Evolutionary conservation across 176 grass and related monocot species (phyloP).

Genomic region (Lolium perenne): DNA sequence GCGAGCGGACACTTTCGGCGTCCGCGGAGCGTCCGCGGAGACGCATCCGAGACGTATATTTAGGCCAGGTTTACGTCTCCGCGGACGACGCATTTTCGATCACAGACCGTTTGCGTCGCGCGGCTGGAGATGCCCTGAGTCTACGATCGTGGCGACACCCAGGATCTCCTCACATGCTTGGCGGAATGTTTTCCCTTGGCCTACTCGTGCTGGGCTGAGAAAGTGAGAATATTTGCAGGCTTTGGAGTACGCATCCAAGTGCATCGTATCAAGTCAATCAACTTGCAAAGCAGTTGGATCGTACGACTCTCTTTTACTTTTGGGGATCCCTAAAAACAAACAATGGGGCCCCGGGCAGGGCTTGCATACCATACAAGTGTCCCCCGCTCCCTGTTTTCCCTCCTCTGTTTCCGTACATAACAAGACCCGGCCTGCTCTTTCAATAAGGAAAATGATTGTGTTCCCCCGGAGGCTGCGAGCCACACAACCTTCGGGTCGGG

Average conservation of each 20-base stretch:
- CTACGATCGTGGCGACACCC: background rate
- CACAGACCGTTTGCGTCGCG: too few relatives aligned
- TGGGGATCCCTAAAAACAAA: conserved; percentile 39
- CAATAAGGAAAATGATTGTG: too few relatives aligned
- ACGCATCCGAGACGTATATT: too few relatives aligned
- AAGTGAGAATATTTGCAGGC: conserved; percentile 31
- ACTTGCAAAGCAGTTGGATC: conserved; percentile 5
- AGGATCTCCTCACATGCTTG: conserved; percentile 20
- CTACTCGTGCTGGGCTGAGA: background rate
- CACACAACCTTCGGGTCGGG: too few relatives aligned
- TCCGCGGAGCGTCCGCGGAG: too few relatives aligned
- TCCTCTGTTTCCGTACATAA: background rate
- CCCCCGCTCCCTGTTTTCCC: conserved; percentile 17
- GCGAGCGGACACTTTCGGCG: too few relatives aligned
- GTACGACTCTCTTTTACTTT: background rate
- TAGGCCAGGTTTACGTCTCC: too few relatives aligned
- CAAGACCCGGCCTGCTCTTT: too few relatives aligned
- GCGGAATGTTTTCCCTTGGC: conserved; percentile 36
- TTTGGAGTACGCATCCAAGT: background rate
- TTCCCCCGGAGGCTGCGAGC: too few relatives aligned
- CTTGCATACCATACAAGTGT: conserved; percentile 23
- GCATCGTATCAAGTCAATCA: conserved; percentile 19
- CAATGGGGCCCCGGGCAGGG: background rate
- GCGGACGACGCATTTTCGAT: too few relatives aligned
- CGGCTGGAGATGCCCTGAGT: too few relatives aligned